Percentiles rank a stretch among this genome's conserved stretches.
Conservation (phyloP, 2,329 filamentous ascomycete species). For the Cryphonectria naterciae region DNA sequence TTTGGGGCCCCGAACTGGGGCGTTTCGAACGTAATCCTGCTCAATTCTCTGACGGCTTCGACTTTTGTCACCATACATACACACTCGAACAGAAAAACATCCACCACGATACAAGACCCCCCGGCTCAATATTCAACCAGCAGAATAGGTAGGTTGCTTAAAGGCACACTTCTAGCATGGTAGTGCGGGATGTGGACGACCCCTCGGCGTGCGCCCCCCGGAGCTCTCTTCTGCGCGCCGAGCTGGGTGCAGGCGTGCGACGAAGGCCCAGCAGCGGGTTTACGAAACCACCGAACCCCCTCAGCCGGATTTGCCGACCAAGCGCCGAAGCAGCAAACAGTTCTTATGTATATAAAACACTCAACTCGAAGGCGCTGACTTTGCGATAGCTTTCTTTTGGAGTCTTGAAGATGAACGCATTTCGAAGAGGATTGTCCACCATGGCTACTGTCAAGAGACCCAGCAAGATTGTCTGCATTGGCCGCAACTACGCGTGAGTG, state of each 20-base stretch:
- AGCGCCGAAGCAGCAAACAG: conserved; percentile 8
- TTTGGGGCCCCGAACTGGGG: conserved; percentile 1
- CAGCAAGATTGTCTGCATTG: conserved; percentile 80
- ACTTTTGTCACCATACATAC: neutral
- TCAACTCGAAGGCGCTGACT: neutral
- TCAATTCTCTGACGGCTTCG: too few species aligned
- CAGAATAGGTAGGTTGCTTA: conserved; percentile 2
- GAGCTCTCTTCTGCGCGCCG: conserved; percentile 22
- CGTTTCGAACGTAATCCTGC: neutral
- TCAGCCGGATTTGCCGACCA: conserved; percentile 20
- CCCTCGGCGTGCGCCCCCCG: neutral
- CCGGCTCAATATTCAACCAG: conserved; percentile 15
- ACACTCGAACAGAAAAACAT: neutral
- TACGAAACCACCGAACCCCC: conserved; percentile 18
- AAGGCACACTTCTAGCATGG: neutral
- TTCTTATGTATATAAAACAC: conserved; percentile 11
- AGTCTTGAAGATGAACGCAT: conserved; percentile 25
- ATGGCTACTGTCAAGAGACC: conserved; percentile 49
- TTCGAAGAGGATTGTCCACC: conserved; percentile 40
- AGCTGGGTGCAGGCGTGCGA: conserved; percentile 1
- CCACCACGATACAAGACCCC: neutral
- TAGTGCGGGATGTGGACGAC: conserved; percentile 6
- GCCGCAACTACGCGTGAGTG: conserved; percentile 88
- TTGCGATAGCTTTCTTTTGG: neutral
- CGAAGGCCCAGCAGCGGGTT: conserved; percentile 5